phyloP scores from a whole-genome alignment of 129 eudicot genomes.

The Chrysanthemum lavandulifolium region DNA sequence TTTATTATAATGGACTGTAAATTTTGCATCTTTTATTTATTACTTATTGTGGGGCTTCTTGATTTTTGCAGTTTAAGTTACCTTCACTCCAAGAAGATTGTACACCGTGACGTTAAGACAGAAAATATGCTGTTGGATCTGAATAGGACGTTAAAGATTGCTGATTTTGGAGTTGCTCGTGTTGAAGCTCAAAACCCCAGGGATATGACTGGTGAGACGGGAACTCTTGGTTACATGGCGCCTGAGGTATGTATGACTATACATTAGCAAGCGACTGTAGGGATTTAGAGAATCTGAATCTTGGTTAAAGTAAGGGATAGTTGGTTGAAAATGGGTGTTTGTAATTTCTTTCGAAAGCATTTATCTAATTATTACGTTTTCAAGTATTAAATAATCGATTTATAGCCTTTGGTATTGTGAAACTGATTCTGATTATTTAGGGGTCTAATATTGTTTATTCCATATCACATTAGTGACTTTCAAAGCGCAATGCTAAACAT shows the following conservation, averaged over 20 bases:
- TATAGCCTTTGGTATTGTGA: too few species aligned
- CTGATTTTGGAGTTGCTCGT: conserved; percentile 58
- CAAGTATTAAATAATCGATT: too few species aligned
- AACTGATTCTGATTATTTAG: too few species aligned
- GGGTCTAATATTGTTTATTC: too few species aligned
- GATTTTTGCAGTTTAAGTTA: conserved; percentile 36
- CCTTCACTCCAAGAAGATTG: conserved; percentile 41
- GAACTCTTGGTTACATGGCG: conserved; percentile 60
- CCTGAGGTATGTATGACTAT: conserved; percentile 40
- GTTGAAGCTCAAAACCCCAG: conserved; percentile 50
- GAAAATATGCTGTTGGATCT: conserved; percentile 46
- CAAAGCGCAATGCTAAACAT: too few species aligned
- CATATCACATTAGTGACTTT: too few species aligned
- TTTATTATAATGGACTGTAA: background rate
- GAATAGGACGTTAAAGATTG: conserved; percentile 41
- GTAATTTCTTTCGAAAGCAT: too few species aligned
- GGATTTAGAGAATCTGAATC: too few species aligned
- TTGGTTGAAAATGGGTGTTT: too few species aligned
- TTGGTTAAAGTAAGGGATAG: too few species aligned
- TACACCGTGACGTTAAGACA: conserved; percentile 41
- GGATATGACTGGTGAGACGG: conserved; percentile 54
- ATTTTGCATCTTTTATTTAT: conserved; percentile 3
- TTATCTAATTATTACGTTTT: too few species aligned
- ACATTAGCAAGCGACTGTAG: background rate
- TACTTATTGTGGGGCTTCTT: conserved; percentile 6